A percentile compares a stretch with the other conserved stretches of the same genome.
Evolutionary conservation across 495 filamentous ascomycete species (phyloP).

Genomic region (Xylaria sp.): DNA sequence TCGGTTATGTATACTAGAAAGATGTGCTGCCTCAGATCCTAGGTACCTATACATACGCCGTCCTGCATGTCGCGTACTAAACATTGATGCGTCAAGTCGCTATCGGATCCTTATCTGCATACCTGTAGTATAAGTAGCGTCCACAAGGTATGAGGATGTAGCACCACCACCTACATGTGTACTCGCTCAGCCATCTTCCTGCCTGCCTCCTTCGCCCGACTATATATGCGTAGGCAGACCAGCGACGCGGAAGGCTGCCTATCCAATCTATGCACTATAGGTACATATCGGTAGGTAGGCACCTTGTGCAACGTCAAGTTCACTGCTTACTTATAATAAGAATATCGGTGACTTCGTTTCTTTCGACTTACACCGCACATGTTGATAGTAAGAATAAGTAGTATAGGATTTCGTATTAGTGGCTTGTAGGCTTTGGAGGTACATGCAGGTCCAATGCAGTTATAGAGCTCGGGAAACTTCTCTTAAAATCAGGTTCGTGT

Average conservation of each 20-base stretch:
- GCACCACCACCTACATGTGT: background rate
- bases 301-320: background rate
- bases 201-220: background rate
- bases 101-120: slow-evolving; percentile 16
- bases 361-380: background rate
- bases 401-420: slow-evolving; percentile 1
- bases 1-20: slow-evolving; percentile 17
- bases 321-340: background rate
- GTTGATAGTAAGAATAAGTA: background rate
- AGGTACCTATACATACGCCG: background rate
- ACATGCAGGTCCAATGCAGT: background rate
- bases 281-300: background rate
- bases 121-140: background rate
- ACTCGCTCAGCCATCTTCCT: background rate
- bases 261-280: background rate
- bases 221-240: background rate
- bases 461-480: background rate
- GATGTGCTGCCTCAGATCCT: background rate
- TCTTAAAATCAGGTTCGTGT: background rate
- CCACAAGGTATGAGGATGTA: background rate
- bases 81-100: background rate
- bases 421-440: background rate
- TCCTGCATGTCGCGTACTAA: slow-evolving; percentile 15
- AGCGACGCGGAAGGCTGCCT: slow-evolving; percentile 11
- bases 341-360: background rate